A percentile compares a stretch with the other conserved stretches of the same genome.
Evolutionary conservation across 176 grass and related monocot species (phyloP).

Genomic region (Aegilops longissima): DNA sequence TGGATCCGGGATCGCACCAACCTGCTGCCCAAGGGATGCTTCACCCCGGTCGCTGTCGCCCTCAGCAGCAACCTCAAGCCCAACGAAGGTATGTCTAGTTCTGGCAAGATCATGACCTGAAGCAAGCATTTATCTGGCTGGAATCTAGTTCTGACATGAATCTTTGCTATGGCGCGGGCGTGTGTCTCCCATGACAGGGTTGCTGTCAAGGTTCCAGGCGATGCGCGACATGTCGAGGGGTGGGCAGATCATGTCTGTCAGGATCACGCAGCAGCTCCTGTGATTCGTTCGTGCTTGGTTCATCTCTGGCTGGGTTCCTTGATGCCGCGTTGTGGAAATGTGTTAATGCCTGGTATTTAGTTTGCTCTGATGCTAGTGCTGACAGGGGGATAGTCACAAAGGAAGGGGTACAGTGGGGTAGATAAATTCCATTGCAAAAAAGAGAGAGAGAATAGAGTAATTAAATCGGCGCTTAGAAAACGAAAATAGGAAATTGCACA

Average conservation of each 20-base stretch:
- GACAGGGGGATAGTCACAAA: conserved; percentile 29
- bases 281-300: conserved; percentile 43
- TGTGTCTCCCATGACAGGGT: conserved; percentile 34
- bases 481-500: not conserved
- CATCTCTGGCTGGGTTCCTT: conserved; percentile 12
- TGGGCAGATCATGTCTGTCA: conserved; percentile 66
- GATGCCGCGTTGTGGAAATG: conserved; percentile 17
- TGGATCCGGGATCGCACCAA: conserved; percentile 49
- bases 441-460: not conserved
- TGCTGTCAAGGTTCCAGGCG: conserved; percentile 58
- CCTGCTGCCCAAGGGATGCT: conserved; percentile 44
- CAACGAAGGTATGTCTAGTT: conserved; percentile 65
- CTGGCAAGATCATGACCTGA: not conserved
- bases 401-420: conserved; percentile 19
- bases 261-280: conserved; percentile 71
- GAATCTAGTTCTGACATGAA: conserved; percentile 19
- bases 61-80: conserved; percentile 73
- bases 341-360: conserved; percentile 23
- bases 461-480: not conserved
- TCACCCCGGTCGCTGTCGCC: conserved; percentile 46
- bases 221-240: conserved; percentile 56
- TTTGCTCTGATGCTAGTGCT: conserved; percentile 11
- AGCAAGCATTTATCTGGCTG: not conserved
- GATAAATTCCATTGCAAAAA: not conserved
- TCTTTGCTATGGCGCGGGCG: not conserved